Evolutionary conservation across 768 basidiomycete species (phyloP).

Genomic region (Filobasidium floriforme): DNA sequence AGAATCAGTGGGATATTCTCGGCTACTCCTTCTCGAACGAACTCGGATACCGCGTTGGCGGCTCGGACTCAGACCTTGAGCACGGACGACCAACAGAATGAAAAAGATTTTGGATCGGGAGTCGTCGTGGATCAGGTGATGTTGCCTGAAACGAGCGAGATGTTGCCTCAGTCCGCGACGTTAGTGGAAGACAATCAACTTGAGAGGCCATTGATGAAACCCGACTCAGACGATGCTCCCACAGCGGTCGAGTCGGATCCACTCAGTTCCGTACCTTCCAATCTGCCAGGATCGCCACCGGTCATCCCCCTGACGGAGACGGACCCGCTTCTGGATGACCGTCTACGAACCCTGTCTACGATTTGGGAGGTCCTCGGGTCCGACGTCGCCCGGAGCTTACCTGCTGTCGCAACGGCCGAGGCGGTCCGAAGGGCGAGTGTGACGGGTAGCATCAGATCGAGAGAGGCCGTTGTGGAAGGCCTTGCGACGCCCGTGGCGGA

Average conservation of each 20-base stretch:
- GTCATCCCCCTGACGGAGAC: conserved; percentile 16
- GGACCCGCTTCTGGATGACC: conserved; percentile 19
- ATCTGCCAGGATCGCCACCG: conserved; percentile 5
- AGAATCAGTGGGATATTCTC: conserved; percentile 1
- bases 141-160: no score
- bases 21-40: neutral
- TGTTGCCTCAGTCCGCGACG: no score
- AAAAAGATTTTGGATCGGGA: no score
- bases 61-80: neutral
- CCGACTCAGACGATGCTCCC: neutral
- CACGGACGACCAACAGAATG: no score
- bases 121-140: no score
- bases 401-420: conserved; percentile 1
- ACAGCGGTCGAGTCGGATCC: neutral
- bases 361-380: conserved; percentile 17
- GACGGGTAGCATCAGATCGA: neutral
- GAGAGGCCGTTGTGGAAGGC: neutral
- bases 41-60: neutral
- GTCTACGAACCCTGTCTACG: conserved; percentile 13
- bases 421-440: conserved; percentile 8
- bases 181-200: no score
- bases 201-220: no score
- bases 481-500: neutral
- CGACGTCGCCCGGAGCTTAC: conserved; percentile 15
- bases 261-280: neutral